Conservation (phyloP, 2,329 filamentous ascomycete species). For the Emmonsiellopsis sp. region DNA sequence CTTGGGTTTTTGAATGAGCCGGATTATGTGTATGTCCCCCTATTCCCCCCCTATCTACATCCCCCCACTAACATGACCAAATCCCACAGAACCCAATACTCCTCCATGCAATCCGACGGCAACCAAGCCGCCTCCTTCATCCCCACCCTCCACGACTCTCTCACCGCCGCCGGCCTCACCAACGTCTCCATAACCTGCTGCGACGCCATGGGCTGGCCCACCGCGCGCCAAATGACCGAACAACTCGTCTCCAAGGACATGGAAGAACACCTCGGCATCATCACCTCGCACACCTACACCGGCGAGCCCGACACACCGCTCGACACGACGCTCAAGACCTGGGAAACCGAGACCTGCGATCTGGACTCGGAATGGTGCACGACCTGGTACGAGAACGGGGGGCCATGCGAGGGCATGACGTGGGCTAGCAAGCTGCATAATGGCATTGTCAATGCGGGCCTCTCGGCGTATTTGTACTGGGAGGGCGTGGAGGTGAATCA, state of each 20-base stretch:
- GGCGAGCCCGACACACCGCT: constrained; percentile 33
- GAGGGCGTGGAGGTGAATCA: constrained; percentile 36
- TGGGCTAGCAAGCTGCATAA: constrained; percentile 49
- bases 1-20: constrained; percentile 41
- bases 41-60: neutral
- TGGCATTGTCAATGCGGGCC: constrained; percentile 40
- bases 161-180: constrained; percentile 26
- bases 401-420: constrained; percentile 43
- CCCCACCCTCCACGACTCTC: constrained; percentile 34
- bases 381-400: constrained; percentile 41
- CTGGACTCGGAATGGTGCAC: constrained; percentile 37
- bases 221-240: constrained; percentile 29
- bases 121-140: constrained; percentile 45
- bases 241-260: constrained; percentile 30
- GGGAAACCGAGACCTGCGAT: constrained; percentile 46
- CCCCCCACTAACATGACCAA: neutral
- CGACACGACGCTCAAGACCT: constrained; percentile 36
- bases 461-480: constrained; percentile 49
- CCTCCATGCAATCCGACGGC: constrained; percentile 40
- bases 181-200: constrained; percentile 37
- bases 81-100: constrained; percentile 24
- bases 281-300: constrained; percentile 37
- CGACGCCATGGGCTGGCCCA: constrained; percentile 36
- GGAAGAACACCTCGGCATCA: constrained; percentile 30
- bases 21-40: constrained; percentile 20